These are phyloP conservation scores for Penicillium sp. DNA, from an alignment of 2,329 filamentous ascomycete genomes.

Conservation along the genomic window DNA sequence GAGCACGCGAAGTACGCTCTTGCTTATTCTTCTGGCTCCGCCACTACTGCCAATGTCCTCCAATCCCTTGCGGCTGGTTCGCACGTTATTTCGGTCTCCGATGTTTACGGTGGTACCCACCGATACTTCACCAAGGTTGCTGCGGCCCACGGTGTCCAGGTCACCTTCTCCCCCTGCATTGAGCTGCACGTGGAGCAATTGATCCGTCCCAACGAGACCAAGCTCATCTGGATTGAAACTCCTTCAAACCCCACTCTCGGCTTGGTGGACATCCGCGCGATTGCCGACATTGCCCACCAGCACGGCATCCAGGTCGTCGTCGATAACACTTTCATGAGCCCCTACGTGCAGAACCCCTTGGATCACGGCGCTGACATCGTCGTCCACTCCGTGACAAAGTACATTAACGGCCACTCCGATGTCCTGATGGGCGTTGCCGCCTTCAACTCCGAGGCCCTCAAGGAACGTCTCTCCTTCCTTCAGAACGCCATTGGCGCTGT, in stretches of 20 bases:
- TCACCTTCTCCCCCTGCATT: constrained; percentile 91
- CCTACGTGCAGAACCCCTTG: constrained; percentile 94
- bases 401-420: constrained; percentile 96
- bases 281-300: constrained; percentile 76
- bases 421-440: constrained; percentile 97
- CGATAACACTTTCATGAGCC: constrained; percentile 96
- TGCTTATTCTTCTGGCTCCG: constrained; percentile 90
- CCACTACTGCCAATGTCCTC: constrained; percentile 87
- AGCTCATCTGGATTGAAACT: constrained; percentile 94
- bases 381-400: constrained; percentile 96
- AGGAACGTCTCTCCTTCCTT: constrained; percentile 75
- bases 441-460: constrained; percentile 81
- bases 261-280: constrained; percentile 85
- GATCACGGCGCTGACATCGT: constrained; percentile 95
- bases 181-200: constrained; percentile 80
- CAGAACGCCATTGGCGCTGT: constrained; percentile 97
- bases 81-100: constrained; percentile 92
- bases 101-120: constrained; percentile 97
- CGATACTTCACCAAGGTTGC: constrained; percentile 98
- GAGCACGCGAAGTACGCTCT: constrained; percentile 91
- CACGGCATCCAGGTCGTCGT: constrained; percentile 95
- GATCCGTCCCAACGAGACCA: constrained; percentile 76
- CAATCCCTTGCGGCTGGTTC: constrained; percentile 87
- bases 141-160: constrained; percentile 85
- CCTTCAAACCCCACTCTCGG: constrained; percentile 92